Base-by-base conservation (phyloP, 768 basidiomycete species). In the Russula sp. region DNA sequence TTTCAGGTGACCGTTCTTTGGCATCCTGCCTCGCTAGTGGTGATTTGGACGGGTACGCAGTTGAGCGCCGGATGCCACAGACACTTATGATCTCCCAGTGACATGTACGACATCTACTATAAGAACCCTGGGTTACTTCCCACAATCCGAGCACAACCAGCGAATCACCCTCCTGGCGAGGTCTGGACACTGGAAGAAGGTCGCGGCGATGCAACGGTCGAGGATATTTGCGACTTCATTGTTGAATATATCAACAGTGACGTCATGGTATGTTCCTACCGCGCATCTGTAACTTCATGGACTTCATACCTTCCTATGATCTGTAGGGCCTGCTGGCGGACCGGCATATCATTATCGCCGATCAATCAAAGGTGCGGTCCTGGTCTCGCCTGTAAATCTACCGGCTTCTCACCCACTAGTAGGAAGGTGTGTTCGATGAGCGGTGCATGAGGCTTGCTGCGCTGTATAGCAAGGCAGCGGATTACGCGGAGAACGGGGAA, bases 191-290 rank as follows among this genome's bases (percentile, higher is more conserved):
- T 73, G 1, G 61, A 65, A 1, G 49, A 64, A 14, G 70, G 56
- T 22, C 68, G 79, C 27, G 16, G 6, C 18, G 78, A 82, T 7
- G 82, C 83, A 59, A 83, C 78, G 0, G 80, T 90, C 6, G 77
- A 85, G 1, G 88, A 91, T 66, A 84, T 93, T 14, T 88, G 87
- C 64, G 79, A 93, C 61, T 93, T 94, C 68, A 76, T 94, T 27
- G 84, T 91, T 14, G 85, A 93, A 68, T 94, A 92, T 59, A 90
- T 94, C 70, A 81, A 89, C 65, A 90, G 89, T 0, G 89, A 93
- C 69, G 81, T 91, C 48, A 73, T 91, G 79, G 89, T 90, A 73
- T 20, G 80, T 69, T 6, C 9, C 22, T 18, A 7, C 1, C 4
- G 35, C 11, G 20, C 14, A 2, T n/a, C n/a, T 13, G n/a, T 37